Base-by-base conservation (phyloP, 768 basidiomycete species). In the Agrocybe chaxingu region DNA sequence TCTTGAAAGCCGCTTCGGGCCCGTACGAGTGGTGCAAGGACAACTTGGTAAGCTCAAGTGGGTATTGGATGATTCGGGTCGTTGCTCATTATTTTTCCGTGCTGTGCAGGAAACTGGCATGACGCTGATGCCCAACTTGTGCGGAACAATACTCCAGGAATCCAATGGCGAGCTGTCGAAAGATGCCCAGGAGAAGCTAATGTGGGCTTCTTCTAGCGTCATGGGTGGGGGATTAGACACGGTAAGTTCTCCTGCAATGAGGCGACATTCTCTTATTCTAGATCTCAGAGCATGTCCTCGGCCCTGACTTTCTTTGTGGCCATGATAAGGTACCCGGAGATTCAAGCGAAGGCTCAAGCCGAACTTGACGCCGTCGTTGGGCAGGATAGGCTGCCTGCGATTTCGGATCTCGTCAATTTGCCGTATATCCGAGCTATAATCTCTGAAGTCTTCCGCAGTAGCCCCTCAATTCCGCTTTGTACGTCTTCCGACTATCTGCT, bases 281-380 rank as follows among this genome's bases (percentile, higher is more conserved):
- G 37, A 45, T 33, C 8, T 34, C 18, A 52, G 41, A 73, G 71
- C 12, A 68, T 69, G 12, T 68, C 71, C 3, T 61, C 67, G 0
- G 62, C 71, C 33, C 66, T 71, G 42, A 66, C 71, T 3, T 73
- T 76, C 53, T 71, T 71, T 55, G 62, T 58, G 32, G 56, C 55
- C 0, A 51, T 61, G 46, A 48, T 56, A 3, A 45, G 39, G 12
- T 32, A 59, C 36, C 59, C 63, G 7, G 45, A 57, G 1, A 44
- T 62, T 5, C 63, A 62, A 40, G 40, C 11, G n/a, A 53, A 52
- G 30, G 60, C 57, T 2, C 61, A 55, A 51, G 46, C 44, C 8
- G 61, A 71, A 40, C 35, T 71, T 3, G 69, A 67, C 40, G 19
- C 47, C 1, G 54, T 63, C 10, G 49, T 66, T 8, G 64, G 62